Evolutionary conservation across 352 stramenopile species (phyloP), one percentile per base, ranked within the genome.

Genomic region (Phytophthora meadii): DNA sequence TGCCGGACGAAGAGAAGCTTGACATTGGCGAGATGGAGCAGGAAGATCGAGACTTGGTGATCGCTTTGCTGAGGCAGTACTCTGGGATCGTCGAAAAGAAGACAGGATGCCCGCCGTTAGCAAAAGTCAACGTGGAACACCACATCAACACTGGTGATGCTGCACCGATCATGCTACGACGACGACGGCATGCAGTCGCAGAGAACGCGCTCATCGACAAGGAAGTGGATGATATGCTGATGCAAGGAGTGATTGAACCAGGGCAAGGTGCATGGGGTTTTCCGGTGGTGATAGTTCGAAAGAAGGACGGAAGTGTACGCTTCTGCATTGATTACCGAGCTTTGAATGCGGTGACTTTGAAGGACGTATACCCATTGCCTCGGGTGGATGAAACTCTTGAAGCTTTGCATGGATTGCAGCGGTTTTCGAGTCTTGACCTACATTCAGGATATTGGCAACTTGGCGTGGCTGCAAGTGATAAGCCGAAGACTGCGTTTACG

Each of bases 311-410:
- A 8, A 51, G 45, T 39, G 68, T 72, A 0, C 40, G 61, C 0
- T 76, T 76, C 30, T 72, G 68, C 30, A 58, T 76, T 11, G 68
- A 76, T 41, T 71, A 68, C 24, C 17, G 49, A 11, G 46, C 61
- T 1, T 25, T 68, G 11, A 76, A 76, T 48, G 19, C 37, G 10
- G 36, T 57, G 8, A 57, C 50, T 2, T 5, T 27, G 0, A 64
- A 66, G 32, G 68, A 76, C 34, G 56, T 71, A 9, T 30, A 30
- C 27, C 27, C 27, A 30, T 30, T 30, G 5, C 27, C 19, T 19
- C 19, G 19, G 19, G 19, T 19, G 19, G 19, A 19, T 19, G 19
- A 19, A 19, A 19, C 19, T 6, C 27, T 30, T 7, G 27, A 30
- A 30, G 27, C 27, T 30, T 30, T 30, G 27, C 1, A 30, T 30